Percentiles rank a stretch among this genome's conserved stretches.
Conservation (phyloP, 495 filamentous ascomycete genomes). For the Sporormia fimetaria region DNA sequence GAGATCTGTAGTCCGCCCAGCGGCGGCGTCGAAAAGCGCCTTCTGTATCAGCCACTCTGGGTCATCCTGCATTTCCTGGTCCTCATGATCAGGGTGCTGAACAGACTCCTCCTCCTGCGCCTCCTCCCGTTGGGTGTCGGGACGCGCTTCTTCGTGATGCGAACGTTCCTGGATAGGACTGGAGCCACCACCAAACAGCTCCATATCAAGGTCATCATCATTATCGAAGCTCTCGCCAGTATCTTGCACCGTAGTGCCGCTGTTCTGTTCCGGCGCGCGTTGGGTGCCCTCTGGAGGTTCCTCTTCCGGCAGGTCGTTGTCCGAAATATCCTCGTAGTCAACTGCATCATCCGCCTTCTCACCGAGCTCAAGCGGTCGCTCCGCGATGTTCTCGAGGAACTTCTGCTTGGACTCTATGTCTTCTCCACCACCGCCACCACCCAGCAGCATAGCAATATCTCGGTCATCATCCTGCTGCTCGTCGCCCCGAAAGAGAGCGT, state of each 20-base stretch:
- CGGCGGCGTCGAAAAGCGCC: conserved; percentile 17
- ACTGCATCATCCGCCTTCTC: conserved; percentile 72
- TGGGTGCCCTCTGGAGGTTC: conserved; percentile 35
- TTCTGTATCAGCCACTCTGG: conserved; percentile 22
- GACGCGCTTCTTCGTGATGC: conserved; percentile 12
- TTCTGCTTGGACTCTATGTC: too few species aligned
- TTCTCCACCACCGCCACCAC: conserved; percentile 3
- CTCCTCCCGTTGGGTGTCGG: too few species aligned
- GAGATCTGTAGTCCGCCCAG: conserved; percentile 10
- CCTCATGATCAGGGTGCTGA: conserved; percentile 29
- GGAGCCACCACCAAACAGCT: conserved; percentile 38
- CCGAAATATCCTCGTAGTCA: conserved; percentile 79
- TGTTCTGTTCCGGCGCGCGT: conserved; percentile 8
- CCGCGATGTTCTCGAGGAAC: conserved; percentile 12
- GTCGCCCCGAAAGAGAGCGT: too few species aligned
- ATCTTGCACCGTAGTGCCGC: conserved; percentile 29
- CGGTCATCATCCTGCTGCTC: conserved; percentile 1
- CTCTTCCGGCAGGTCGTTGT: conserved; percentile 60
- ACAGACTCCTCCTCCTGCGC: too few species aligned
- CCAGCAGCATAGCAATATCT: conserved; percentile 13
- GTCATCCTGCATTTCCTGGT: conserved; percentile 29
- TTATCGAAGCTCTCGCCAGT: conserved; percentile 4
- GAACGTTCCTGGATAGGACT: conserved; percentile 33
- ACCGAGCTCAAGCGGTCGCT: conserved; percentile 41
- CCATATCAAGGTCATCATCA: conserved; percentile 23